These are phyloP conservation scores for Aspergillus sp. DNA, from an alignment of 2,329 filamentous ascomycete genomes.

Conservation along the genomic window DNA sequence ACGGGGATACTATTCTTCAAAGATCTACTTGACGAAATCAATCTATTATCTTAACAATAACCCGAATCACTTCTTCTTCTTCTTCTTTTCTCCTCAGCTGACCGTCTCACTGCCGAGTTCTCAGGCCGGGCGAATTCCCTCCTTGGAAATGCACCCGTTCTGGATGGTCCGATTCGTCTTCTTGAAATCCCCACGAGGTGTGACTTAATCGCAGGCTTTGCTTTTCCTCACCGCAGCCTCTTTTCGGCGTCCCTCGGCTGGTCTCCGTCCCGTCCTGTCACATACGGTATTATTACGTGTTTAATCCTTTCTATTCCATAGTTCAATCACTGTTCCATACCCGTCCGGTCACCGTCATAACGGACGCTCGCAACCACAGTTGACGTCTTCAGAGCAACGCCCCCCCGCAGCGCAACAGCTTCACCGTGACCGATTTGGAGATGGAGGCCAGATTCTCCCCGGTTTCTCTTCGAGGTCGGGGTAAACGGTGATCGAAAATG, in stretches of 20 bases:
- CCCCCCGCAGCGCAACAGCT: constrained; percentile 31
- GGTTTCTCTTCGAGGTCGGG: constrained; percentile 21
- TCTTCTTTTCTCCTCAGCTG: neutral
- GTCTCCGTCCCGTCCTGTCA: constrained; percentile 8
- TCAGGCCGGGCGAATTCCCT: neutral
- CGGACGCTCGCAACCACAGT: constrained; percentile 3
- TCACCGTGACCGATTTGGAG: constrained; percentile 32
- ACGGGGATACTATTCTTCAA: neutral
- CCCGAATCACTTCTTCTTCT: neutral
- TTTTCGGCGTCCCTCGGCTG: constrained; percentile 27
- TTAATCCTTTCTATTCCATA: neutral
- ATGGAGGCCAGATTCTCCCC: constrained; percentile 23
- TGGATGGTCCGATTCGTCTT: constrained; percentile 13
- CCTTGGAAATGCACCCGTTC: constrained; percentile 11
- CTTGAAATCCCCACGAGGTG: constrained; percentile 17
- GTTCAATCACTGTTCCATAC: neutral
- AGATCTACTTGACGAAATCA: neutral
- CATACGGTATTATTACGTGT: constrained; percentile 12
- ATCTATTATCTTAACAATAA: neutral
- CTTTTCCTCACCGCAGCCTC: constrained; percentile 37
- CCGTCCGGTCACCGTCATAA: constrained; percentile 7
- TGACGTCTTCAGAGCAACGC: constrained; percentile 4
- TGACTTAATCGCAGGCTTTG: neutral
- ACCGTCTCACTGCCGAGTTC: constrained; percentile 2
- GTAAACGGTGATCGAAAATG: constrained; percentile 8